A percentile compares a stretch with the other conserved stretches of the same genome.
phyloP scores from a whole-genome alignment of 495 filamentous ascomycete genomes.

The Podospora anserina region DNA sequence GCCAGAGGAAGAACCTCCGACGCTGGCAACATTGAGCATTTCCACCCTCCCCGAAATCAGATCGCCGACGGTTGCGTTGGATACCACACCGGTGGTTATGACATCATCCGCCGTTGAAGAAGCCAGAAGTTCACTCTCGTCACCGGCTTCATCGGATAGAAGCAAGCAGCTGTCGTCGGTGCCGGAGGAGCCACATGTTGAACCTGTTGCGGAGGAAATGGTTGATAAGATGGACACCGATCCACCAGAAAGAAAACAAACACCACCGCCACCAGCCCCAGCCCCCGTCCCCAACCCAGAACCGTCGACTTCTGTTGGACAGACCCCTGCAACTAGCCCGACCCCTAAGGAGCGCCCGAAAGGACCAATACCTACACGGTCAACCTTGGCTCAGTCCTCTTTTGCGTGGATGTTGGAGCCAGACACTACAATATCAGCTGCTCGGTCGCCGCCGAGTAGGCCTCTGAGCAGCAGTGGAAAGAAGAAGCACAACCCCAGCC shows the following conservation, averaged over 20 bases:
- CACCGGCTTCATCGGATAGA: constrained; percentile 15
- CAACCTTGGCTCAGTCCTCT: constrained; percentile 73
- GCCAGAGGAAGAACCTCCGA: constrained; percentile 43
- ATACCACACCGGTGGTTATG: constrained; percentile 34
- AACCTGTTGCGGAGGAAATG: constrained; percentile 6
- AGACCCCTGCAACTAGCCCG: constrained; percentile 9
- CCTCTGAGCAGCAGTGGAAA: constrained; percentile 19
- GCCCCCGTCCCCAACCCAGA: constrained; percentile 16
- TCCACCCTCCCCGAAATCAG: constrained; percentile 22
- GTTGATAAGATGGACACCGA: constrained; percentile 32
- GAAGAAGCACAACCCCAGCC: constrained; percentile 35
- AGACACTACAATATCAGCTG: constrained; percentile 33
- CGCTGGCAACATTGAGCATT: constrained; percentile 26
- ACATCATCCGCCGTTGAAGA: constrained; percentile 32
- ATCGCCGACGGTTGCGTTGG: constrained; percentile 33
- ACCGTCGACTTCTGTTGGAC: constrained; percentile 2
- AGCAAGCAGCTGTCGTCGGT: constrained; percentile 8
- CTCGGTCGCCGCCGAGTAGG: constrained; percentile 12
- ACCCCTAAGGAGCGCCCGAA: constrained; percentile 18
- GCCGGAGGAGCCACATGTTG: constrained; percentile 3
- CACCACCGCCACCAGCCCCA: neutral
- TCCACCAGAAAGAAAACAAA: constrained; percentile 19
- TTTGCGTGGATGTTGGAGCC: constrained; percentile 93
- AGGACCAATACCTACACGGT: constrained; percentile 55
- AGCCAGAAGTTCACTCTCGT: constrained; percentile 26